Conservation (phyloP, 108 stramenopile genomes). For the Nitzschia inconspicua region DNA sequence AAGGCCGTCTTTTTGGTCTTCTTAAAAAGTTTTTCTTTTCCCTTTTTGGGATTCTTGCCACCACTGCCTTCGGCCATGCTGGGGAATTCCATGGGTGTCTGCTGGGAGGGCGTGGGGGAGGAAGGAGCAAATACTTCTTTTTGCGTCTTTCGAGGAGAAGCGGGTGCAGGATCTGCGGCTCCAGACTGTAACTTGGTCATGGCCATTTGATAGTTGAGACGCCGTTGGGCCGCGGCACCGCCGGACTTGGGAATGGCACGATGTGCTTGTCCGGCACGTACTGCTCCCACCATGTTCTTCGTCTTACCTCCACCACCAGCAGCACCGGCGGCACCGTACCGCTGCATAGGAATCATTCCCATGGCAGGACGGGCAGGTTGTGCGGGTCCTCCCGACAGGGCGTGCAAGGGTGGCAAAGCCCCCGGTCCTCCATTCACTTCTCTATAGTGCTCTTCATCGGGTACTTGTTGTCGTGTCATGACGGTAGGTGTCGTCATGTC, state of each 20-base stretch:
- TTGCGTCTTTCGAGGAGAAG: slow-evolving; percentile 20
- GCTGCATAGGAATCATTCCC: no score
- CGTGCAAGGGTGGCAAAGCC: slow-evolving; percentile 30
- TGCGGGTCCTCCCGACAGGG: slow-evolving; percentile 4
- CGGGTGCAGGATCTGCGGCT: neutral
- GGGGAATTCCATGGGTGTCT: slow-evolving; percentile 15
- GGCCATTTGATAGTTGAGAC: slow-evolving; percentile 39
- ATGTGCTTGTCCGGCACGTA: slow-evolving; percentile 9
- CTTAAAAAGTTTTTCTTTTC: slow-evolving; percentile 13
- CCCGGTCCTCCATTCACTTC: slow-evolving; percentile 31
- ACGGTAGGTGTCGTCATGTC: slow-evolving; percentile 61
- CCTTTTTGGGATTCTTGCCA: slow-evolving; percentile 14
- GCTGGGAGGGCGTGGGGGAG: slow-evolving; percentile 10
- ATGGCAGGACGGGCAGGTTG: slow-evolving; percentile 11
- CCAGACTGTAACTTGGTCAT: slow-evolving; percentile 39
- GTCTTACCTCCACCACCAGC: slow-evolving; percentile 14
- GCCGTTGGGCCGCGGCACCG: slow-evolving; percentile 48
- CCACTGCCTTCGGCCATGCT: slow-evolving; percentile 19
- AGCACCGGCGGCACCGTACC: slow-evolving; percentile 8
- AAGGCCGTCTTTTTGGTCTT: slow-evolving; percentile 9
- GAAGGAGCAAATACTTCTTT: slow-evolving; percentile 1
- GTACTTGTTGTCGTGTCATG: slow-evolving; percentile 33
- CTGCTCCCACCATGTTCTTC: slow-evolving; percentile 35
- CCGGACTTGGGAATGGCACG: slow-evolving; percentile 28
- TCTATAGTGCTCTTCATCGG: slow-evolving; percentile 52